phyloP scores from a whole-genome alignment of 495 filamentous ascomycete genomes.

The Bathelium albidoporum region DNA sequence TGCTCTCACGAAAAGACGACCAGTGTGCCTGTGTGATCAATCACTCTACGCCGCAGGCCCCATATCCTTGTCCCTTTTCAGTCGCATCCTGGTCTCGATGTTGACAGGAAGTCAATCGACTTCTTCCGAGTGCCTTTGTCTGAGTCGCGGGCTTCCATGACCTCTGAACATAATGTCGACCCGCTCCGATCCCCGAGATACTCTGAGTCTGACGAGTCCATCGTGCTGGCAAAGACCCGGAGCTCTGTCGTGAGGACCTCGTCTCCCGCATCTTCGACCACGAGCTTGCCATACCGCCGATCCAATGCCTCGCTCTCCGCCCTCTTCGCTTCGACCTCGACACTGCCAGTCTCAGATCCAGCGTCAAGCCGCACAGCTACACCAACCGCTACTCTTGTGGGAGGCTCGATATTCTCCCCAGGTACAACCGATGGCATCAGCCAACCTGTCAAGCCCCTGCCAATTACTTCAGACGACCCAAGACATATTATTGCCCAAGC shows the following conservation, averaged over 20 bases:
- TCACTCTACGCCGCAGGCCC: background rate
- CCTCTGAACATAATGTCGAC: slow-evolving; percentile 50
- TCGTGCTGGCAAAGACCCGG: slow-evolving; percentile 43
- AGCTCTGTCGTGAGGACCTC: slow-evolving; percentile 41
- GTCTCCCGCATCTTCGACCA: slow-evolving; percentile 38
- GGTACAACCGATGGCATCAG: slow-evolving; percentile 11
- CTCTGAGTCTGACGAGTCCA: slow-evolving; percentile 42
- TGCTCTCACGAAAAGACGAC: background rate
- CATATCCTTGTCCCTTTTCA: background rate
- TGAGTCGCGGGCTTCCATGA: slow-evolving; percentile 38
- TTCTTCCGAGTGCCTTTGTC: background rate
- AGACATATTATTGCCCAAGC: slow-evolving; percentile 66
- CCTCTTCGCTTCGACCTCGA: slow-evolving; percentile 34
- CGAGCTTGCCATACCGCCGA: slow-evolving; percentile 30
- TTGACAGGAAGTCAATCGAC: background rate
- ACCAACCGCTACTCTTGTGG: slow-evolving; percentile 20
- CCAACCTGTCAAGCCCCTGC: slow-evolving; percentile 14
- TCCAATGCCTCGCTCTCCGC: slow-evolving; percentile 34
- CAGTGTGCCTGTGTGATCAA: background rate
- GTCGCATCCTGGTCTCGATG: background rate
- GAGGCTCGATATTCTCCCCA: slow-evolving; percentile 31
- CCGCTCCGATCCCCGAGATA: slow-evolving; percentile 52
- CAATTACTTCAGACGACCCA: slow-evolving; percentile 43
- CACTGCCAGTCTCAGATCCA: slow-evolving; percentile 23
- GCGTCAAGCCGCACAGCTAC: slow-evolving; percentile 26